Evolutionary conservation across 83 land plant genomes (phyloP).

Genomic region (Picea mariana): DNA sequence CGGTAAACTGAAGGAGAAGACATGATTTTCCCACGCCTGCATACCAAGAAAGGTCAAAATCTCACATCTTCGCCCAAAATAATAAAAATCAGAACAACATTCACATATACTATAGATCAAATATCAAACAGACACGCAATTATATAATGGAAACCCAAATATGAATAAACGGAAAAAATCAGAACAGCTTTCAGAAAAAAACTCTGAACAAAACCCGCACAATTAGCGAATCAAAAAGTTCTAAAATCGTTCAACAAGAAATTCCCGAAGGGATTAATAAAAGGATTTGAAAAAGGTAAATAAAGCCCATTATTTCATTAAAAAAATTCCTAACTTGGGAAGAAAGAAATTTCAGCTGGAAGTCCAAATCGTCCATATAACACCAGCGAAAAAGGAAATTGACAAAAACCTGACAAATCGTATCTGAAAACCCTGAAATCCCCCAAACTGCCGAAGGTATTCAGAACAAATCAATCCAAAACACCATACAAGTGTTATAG

Average conservation of each 20-base stretch:
- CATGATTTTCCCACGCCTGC: constrained; percentile 30
- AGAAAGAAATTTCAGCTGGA: neutral
- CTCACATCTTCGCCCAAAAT: too few relatives aligned
- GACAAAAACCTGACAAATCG: neutral
- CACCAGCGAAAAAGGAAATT: neutral
- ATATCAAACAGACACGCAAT: neutral
- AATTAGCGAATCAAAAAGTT: neutral
- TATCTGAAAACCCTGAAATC: neutral
- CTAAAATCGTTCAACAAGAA: neutral
- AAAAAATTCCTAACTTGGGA: neutral
- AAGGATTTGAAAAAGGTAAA: neutral
- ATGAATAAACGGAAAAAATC: neutral
- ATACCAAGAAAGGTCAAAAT: too few relatives aligned
- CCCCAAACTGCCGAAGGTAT: too few relatives aligned
- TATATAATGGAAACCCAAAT: neutral
- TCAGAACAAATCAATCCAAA: neutral
- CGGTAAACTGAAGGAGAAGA: constrained; percentile 29
- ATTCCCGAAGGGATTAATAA: neutral
- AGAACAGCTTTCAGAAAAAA: neutral
- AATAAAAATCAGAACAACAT: too few relatives aligned
- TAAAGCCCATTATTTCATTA: neutral
- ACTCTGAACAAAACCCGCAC: neutral
- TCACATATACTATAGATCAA: neutral
- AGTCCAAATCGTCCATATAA: neutral
- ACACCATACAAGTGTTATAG: neutral